Evolutionary conservation across 805 yeast species (phyloP), one percentile per base, ranked within the genome.

Genomic region (Priceomyces haplophilus): DNA sequence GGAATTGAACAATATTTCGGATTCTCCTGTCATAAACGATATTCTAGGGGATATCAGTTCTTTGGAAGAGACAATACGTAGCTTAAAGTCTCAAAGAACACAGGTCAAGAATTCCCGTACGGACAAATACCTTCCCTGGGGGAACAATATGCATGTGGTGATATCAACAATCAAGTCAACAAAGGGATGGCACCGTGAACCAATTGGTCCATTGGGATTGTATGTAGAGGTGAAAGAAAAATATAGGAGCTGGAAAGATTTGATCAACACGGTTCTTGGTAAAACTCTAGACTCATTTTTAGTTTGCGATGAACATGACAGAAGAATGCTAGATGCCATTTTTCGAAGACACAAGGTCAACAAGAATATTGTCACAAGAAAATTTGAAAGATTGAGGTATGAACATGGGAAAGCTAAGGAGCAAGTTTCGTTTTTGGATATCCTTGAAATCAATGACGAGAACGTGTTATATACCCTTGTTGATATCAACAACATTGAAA

Each of bases 181-280:
- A 16, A 65, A 65, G 11, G 37, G 42, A 5, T 70, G 73, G 71
- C 72, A 70, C 13, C 52, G 59, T 2, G 55, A 54, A 27, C 95
- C 96, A 0, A 60, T 83, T 13, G 98, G 98, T 0, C 99, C 99
- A 0, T 48, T 91, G 2, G 97, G 96, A 1, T 50, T 70, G 3
- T 64, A 65, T 45, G 68, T 88, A 2, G 68, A 76, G 3, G 66
- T 91, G 11, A 84, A 79, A 53, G 58, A 64, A 1, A 80, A 74
- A 7, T 78, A 62, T 51, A 62, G 70, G 16, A 58, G 66, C 21
- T 90, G 88, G 88, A 63, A 73, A 4, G 75, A 74, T 18, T 60
- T 84, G 3, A 56, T 90, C 5, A 95, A 87, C 52, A 60, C 78
- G 0, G 55, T 70, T 1, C 57, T 88, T 23, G 72, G 72, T 2